Base-by-base conservation (phyloP, 441 rosid species). In the Erodium texanum region DNA sequence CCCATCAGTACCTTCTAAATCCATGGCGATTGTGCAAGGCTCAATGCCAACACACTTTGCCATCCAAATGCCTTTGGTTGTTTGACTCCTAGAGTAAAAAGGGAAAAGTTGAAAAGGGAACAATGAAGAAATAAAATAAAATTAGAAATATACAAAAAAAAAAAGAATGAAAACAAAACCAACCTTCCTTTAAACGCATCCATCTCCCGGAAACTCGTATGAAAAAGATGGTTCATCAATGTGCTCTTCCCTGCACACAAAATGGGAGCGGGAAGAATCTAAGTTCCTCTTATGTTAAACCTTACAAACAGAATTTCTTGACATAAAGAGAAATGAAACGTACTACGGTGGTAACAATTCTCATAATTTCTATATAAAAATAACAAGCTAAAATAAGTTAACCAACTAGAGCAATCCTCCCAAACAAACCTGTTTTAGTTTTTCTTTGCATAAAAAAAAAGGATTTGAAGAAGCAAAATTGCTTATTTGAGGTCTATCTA, bases 1-100 rank as follows among this genome's bases (percentile, higher is more conserved):
- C 41, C 96, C 92, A 76, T 91, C 99, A 0, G 95, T 89, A 58
- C 99, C 99, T 86, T 93, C 97, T 77, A 91, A 85, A 81, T 93
- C 99, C 97, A 91, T 83, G 24, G 86, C 96, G 70, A 87, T 24
- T 23, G 96, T 93, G 70, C 81, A 89, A 64, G 97, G 97, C 71
- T 89, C 92, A 68, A 91, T 86, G 23, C 87, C 93, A 59, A 74
- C 73, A 78, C 88, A 90, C 75, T 62, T 89, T 1, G 97, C 96
- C 66, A 89, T 77, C 99, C 97, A 93, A 72, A 91, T 81, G 24
- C 99, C 97, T 81, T 88, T 91, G 23, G 99, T 93, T 52, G 99
- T 93, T 80, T 93, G 96, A 78, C 75, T 81, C 92, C 98, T 93
- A 74, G 72, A 81, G 74, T 45, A 27, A 72, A 64, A 63, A 56